Percentiles rank a stretch among this genome's conserved stretches.
Evolutionary conservation across 257 asterid genomes (phyloP).

Genomic region (Voacanga thouarsii): DNA sequence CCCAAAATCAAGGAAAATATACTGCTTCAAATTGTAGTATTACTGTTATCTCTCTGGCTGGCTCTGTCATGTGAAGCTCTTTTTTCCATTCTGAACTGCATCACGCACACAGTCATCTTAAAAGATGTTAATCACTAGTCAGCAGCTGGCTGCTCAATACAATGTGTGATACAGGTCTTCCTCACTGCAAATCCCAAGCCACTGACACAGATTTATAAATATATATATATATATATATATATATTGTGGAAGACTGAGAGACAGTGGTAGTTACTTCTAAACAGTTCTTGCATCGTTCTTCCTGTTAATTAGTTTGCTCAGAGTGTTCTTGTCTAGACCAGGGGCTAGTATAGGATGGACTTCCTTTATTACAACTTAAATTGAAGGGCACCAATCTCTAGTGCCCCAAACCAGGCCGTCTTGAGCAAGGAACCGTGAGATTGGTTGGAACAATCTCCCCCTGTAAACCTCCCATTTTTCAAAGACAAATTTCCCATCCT

Average conservation of each 20-base stretch:
- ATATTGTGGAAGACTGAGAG: background rate
- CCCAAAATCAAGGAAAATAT: background rate
- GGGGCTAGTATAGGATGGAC: background rate
- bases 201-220: background rate
- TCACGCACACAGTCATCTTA: background rate
- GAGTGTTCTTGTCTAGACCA: background rate
- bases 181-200: slow-evolving; percentile 2
- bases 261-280: background rate
- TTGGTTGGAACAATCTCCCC: no score
- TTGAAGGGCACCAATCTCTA: background rate
- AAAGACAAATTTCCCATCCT: no score
- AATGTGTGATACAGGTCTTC: background rate
- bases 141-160: background rate
- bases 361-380: background rate
- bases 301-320: background rate
- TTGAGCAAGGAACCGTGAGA: background rate
- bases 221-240: no score
- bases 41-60: background rate
- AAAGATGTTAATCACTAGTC: background rate
- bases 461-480: no score
- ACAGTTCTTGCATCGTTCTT: background rate
- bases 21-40: background rate
- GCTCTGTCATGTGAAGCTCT: background rate
- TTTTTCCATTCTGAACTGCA: background rate
- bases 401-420: no score